Conservation (phyloP, 192 early-diverging fungal genomes). For the Linnemannia elongata region DNA sequence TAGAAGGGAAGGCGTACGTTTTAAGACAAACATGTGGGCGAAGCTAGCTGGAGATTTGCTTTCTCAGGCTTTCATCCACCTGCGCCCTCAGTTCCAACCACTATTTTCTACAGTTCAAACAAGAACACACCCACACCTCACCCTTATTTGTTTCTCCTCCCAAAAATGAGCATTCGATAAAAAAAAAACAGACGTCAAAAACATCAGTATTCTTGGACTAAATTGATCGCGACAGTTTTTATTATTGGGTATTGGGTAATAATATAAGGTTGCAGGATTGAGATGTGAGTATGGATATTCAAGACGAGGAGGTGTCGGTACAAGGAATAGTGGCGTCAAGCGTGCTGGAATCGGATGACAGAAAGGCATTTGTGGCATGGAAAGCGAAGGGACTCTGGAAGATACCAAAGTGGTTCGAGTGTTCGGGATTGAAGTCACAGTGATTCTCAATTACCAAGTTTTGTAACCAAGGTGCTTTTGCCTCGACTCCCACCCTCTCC, state of each 20-base stretch:
- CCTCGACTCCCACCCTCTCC: neutral
- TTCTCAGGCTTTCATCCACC: neutral
- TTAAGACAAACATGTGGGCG: neutral
- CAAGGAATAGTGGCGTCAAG: neutral
- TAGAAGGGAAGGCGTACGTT: neutral
- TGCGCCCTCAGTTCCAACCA: neutral
- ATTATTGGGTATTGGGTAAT: neutral
- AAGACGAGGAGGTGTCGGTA: neutral
- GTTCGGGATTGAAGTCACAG: neutral
- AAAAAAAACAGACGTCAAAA: neutral
- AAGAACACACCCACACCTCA: neutral
- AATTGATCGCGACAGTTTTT: neutral
- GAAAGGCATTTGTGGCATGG: slow-evolving; percentile 19
- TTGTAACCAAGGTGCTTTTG: neutral
- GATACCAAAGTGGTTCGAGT: slow-evolving; percentile 22
- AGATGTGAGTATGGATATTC: neutral
- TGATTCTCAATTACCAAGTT: slow-evolving; percentile 30
- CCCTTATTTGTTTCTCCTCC: neutral
- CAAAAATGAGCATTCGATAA: neutral
- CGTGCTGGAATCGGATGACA: neutral
- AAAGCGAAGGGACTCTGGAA: slow-evolving; percentile 22
- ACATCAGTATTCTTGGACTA: neutral
- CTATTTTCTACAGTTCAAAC: neutral
- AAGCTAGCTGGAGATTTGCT: neutral
- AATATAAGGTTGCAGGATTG: neutral